Evolutionary conservation across 345 rosid species (phyloP).

Genomic region (Combretum micranthum): DNA sequence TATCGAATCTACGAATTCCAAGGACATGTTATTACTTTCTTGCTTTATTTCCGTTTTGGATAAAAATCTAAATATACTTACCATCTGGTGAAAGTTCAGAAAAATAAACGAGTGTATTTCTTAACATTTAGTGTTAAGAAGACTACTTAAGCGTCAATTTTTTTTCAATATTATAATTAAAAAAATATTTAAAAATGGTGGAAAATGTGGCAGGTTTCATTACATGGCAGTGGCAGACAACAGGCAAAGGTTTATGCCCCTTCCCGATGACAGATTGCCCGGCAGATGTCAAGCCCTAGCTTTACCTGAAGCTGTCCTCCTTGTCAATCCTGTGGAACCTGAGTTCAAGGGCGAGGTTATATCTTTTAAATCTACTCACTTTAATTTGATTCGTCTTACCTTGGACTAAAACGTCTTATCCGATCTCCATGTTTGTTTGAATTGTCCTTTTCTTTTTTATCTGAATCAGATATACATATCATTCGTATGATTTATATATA

Average conservation of each 20-base stretch:
- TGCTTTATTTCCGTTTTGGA: background rate
- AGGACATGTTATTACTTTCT: background rate
- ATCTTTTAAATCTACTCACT: background rate
- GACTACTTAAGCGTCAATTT: too few species aligned
- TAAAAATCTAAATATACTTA: too few species aligned
- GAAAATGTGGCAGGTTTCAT: conserved; percentile 45
- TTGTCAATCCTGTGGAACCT: conserved; percentile 65
- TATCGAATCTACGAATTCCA: background rate
- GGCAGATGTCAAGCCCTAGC: conserved; percentile 48
- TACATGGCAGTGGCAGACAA: conserved; percentile 67
- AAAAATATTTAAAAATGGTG: too few species aligned
- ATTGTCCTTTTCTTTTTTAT: too few species aligned
- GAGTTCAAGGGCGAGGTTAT: conserved; percentile 76
- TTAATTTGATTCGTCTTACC: background rate
- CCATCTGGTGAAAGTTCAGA: too few species aligned
- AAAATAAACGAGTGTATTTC: too few species aligned
- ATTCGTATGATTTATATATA: too few species aligned
- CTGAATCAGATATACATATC: too few species aligned
- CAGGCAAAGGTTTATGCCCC: conserved; percentile 72
- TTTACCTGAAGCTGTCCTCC: conserved; percentile 73
- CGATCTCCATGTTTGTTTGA: too few species aligned
- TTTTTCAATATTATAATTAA: too few species aligned
- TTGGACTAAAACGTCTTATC: background rate
- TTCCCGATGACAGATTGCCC: conserved; percentile 62
- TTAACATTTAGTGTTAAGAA: too few species aligned